Evolutionary conservation across 2,329 filamentous ascomycete genomes (phyloP).

Genomic region (Aspergillus fumigatus): DNA sequence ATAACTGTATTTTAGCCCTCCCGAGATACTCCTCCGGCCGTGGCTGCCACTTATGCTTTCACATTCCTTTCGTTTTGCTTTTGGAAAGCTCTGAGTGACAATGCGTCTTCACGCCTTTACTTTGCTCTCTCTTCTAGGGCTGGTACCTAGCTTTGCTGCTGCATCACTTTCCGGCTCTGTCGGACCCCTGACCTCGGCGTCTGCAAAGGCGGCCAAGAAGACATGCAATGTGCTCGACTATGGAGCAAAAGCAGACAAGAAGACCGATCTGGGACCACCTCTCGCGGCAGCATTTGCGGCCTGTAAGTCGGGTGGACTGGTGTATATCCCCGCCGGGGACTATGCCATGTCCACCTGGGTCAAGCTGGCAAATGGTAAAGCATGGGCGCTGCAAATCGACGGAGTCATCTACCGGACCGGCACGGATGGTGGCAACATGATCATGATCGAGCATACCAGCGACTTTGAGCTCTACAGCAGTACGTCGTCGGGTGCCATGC

Average conservation of each 20-base stretch:
- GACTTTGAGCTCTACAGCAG: slow-evolving; percentile 54
- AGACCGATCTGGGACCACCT: slow-evolving; percentile 49
- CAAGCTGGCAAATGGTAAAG: slow-evolving; percentile 43
- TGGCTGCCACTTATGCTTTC: too few relatives aligned
- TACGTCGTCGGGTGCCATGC: slow-evolving; percentile 49
- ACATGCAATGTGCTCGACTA: slow-evolving; percentile 52
- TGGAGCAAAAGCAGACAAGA: slow-evolving; percentile 48
- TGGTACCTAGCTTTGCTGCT: slow-evolving; percentile 22
- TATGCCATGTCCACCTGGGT: slow-evolving; percentile 51
- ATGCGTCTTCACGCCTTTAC: slow-evolving; percentile 8
- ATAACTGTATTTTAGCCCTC: not conserved
- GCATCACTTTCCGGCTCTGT: slow-evolving; percentile 42
- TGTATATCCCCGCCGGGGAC: slow-evolving; percentile 47
- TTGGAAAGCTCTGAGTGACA: not conserved
- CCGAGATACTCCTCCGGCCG: not conserved
- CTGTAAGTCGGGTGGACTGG: slow-evolving; percentile 49
- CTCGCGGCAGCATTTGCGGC: slow-evolving; percentile 47
- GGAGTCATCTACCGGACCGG: slow-evolving; percentile 52
- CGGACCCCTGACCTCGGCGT: slow-evolving; percentile 42
- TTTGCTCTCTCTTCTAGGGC: slow-evolving; percentile 13
- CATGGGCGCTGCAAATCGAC: slow-evolving; percentile 50
- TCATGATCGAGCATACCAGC: slow-evolving; percentile 46
- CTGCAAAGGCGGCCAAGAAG: slow-evolving; percentile 44
- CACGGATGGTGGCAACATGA: slow-evolving; percentile 50
- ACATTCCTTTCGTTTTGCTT: not conserved